Conservation (phyloP, 768 basidiomycete genomes). For the Tephrocybe sp. region DNA sequence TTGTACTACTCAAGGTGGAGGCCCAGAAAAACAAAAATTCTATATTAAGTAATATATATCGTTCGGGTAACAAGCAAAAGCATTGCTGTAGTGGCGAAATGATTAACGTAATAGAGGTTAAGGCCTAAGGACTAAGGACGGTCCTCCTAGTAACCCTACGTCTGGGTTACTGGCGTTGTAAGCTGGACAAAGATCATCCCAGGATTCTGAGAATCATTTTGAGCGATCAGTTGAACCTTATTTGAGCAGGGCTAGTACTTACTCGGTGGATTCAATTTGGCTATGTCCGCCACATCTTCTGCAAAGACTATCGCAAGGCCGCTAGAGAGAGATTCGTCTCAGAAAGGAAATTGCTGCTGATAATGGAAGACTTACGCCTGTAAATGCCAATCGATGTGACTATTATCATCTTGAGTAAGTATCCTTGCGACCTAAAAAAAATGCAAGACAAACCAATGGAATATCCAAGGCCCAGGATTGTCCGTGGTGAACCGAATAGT, state of each 20-base stretch:
- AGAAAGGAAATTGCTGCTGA: too few species aligned
- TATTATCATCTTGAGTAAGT: constrained; percentile 1
- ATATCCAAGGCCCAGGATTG: constrained; percentile 56
- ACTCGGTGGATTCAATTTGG: constrained; percentile 21
- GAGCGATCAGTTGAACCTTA: too few species aligned
- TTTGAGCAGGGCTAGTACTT: background rate
- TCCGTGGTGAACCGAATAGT: constrained; percentile 60
- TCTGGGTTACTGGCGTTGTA: constrained; percentile 1
- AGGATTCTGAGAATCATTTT: background rate
- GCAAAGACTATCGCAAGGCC: constrained; percentile 33
- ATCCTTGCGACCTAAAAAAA: background rate
- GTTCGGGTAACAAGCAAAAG: too few species aligned
- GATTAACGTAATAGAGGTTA: too few species aligned
- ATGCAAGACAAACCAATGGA: constrained; percentile 25
- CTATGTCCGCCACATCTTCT: constrained; percentile 25
- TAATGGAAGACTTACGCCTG: constrained; percentile 31
- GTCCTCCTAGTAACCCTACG: too few species aligned
- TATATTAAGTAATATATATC: too few species aligned
- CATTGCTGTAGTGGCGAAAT: too few species aligned
- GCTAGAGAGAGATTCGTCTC: constrained; percentile 7
- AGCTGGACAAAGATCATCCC: constrained; percentile 7
- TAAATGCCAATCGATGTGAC: constrained; percentile 47
- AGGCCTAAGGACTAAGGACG: too few species aligned
- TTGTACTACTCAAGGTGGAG: too few species aligned
- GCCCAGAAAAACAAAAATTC: too few species aligned